A percentile compares a stretch with the other conserved stretches of the same genome.
Evolutionary conservation across 2,329 filamentous ascomycete species (phyloP).

Genomic region (Byssochlamys sp.): DNA sequence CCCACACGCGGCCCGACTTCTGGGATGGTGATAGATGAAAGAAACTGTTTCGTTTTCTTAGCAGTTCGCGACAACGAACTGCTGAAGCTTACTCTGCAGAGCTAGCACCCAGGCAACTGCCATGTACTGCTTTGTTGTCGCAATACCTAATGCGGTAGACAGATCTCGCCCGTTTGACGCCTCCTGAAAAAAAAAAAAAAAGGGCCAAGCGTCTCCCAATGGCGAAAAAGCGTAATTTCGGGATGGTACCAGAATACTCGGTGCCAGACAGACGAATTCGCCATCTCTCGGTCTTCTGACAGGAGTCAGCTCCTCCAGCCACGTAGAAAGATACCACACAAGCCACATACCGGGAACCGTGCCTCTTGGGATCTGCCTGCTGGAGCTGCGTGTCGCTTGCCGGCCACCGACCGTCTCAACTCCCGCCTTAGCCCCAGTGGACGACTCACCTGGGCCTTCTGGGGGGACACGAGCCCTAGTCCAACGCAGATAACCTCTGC

Average conservation of each 20-base stretch:
- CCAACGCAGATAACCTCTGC: conserved; percentile 3
- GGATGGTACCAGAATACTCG: neutral
- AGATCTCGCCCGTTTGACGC: neutral
- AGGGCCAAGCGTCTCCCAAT: no score
- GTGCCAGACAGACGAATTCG: neutral
- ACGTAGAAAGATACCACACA: neutral
- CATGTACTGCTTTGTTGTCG: neutral
- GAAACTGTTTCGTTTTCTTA: neutral
- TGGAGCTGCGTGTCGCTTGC: conserved; percentile 1
- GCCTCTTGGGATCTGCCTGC: conserved; percentile 1
- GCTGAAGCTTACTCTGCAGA: no score
- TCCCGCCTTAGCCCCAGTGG: neutral
- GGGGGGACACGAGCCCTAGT: neutral
- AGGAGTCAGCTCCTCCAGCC: conserved; percentile 1
- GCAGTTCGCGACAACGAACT: neutral
- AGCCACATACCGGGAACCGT: neutral
- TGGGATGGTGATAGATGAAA: neutral
- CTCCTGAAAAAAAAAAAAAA: neutral
- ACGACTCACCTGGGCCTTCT: neutral
- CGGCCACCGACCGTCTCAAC: conserved; percentile 1
- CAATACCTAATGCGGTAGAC: neutral
- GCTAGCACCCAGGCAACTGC: neutral
- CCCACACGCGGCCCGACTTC: neutral
- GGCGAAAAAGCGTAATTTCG: neutral
- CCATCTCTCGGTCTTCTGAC: neutral